Evolutionary conservation across 2,329 filamentous ascomycete species (phyloP), one percentile per base, ranked within the genome.

Genomic region (Colletotrichum tofieldiae): DNA sequence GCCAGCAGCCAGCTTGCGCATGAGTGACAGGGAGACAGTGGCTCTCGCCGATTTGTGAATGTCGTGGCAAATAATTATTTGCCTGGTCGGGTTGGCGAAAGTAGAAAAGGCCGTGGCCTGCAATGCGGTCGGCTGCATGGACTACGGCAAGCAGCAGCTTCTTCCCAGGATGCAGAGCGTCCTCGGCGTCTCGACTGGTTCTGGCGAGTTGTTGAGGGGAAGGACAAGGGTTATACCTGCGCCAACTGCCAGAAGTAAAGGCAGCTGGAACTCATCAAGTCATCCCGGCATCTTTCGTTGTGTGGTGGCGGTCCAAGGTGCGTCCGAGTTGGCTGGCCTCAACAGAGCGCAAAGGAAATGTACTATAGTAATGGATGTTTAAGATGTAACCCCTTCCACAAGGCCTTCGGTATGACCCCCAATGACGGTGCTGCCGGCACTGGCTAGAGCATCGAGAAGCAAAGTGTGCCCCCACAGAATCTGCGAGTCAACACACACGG

Each of bases 31-130:
- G 54, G 32, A 63, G 35, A 41, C 26, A 29, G 41, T 59, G 26
- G 18, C 12, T 43, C 29, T 47, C 29, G 41, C 41, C 23, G 37
- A 55, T 39, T 45, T 54, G 52, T 14, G 37, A 37, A 52, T 51
- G 51, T 58, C 51, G 58, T 69, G 65, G 51, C 65, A 29, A 43
- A 41, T 37, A 43, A 9, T 20, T 41, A 68, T 69, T 72, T 64
- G 65, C 23, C 59, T 59, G 29, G 39, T 26, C 18, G 23, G 20
- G 26, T 29, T 32, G 54, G 59, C 35, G 45, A 47, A 26, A 39
- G 45, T 54, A 47, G 23, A 39, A 20, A 29, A 43, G 26, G 20
- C 29, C 29, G 52, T 41, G 16, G 23, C n/a, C 32, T 56, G 59
- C 58, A 37, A 43, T 41, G 52, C 43, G 65, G 23, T 39, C n/a